Percentiles rank a stretch among this genome's conserved stretches.
These are phyloP conservation scores for Pleoardoris graminearum DNA, from an alignment of 2,329 filamentous ascomycete species.

Conservation along the genomic window DNA sequence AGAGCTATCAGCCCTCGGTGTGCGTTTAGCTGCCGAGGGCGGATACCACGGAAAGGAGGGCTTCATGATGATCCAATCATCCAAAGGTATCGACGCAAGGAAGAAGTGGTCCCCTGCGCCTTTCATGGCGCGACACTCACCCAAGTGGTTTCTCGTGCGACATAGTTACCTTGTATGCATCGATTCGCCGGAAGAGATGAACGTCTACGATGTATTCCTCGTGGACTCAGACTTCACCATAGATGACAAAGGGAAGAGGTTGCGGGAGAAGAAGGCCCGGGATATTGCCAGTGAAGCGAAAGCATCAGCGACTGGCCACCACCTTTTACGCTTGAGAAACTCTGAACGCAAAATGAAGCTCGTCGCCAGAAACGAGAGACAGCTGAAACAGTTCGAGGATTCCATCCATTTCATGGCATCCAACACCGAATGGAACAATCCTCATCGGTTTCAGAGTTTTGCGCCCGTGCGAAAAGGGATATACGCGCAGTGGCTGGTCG, in stretches of 20 bases:
- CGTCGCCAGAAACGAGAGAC: conserved; percentile 85
- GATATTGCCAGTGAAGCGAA: conserved; percentile 69
- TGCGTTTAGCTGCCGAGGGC: conserved; percentile 89
- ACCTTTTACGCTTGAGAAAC: conserved; percentile 85
- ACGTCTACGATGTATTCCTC: conserved; percentile 98
- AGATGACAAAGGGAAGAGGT: conserved; percentile 65
- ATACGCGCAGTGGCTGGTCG: conserved; percentile 94
- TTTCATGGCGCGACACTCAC: conserved; percentile 79
- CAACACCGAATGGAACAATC: conserved; percentile 79
- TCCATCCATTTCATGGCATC: conserved; percentile 85
- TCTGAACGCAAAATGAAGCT: conserved; percentile 91
- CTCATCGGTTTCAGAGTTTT: conserved; percentile 90
- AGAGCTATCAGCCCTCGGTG: conserved; percentile 89
- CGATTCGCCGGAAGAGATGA: conserved; percentile 98
- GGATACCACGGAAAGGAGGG: conserved; percentile 99
- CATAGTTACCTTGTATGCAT: conserved; percentile 98
- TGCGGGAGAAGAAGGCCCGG: conserved; percentile 58
- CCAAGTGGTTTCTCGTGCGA: conserved; percentile 97
- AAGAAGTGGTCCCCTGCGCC: conserved; percentile 77
- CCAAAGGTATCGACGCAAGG: conserved; percentile 84
- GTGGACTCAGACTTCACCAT: conserved; percentile 87
- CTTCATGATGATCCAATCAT: conserved; percentile 86
- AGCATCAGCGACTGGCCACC: conserved; percentile 69
- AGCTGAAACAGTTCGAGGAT: conserved; percentile 89
- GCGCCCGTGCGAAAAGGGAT: conserved; percentile 84